Evolutionary conservation across 2,329 filamentous ascomycete species (phyloP).

Genomic region (Colletotrichum navitas): DNA sequence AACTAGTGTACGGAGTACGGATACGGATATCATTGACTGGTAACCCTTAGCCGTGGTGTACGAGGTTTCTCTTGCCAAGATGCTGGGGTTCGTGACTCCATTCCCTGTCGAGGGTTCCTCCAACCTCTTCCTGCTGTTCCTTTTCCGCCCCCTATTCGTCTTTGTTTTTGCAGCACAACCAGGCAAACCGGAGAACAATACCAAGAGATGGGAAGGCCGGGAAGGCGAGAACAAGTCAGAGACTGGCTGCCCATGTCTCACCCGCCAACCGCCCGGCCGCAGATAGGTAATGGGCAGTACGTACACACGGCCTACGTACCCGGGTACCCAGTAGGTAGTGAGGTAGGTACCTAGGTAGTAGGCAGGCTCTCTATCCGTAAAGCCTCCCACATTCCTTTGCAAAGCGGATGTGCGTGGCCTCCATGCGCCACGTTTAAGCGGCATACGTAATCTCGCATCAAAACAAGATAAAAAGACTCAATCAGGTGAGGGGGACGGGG

Average conservation of each 20-base stretch:
- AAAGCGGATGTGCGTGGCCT: background rate
- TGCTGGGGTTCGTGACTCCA: constrained; percentile 18
- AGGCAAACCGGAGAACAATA: background rate
- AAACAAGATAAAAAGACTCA: constrained; percentile 1
- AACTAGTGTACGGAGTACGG: background rate
- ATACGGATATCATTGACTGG: background rate
- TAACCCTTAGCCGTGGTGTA: background rate
- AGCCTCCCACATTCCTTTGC: constrained; percentile 18
- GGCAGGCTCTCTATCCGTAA: background rate
- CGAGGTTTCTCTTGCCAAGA: constrained; percentile 34
- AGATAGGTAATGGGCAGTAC: background rate
- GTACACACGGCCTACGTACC: no score
- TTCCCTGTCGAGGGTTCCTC: constrained; percentile 17
- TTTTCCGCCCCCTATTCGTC: background rate
- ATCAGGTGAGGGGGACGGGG: background rate
- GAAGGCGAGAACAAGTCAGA: background rate
- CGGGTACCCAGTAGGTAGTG: no score
- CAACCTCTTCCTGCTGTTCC: background rate
- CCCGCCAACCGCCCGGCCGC: background rate
- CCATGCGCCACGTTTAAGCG: constrained; percentile 20
- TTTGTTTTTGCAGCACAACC: no score
- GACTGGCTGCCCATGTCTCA: background rate
- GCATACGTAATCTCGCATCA: constrained; percentile 38
- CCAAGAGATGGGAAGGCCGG: no score
- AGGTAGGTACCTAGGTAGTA: background rate